Conservation (phyloP, 345 rosid species). For the Bruguiera parviflora region DNA sequence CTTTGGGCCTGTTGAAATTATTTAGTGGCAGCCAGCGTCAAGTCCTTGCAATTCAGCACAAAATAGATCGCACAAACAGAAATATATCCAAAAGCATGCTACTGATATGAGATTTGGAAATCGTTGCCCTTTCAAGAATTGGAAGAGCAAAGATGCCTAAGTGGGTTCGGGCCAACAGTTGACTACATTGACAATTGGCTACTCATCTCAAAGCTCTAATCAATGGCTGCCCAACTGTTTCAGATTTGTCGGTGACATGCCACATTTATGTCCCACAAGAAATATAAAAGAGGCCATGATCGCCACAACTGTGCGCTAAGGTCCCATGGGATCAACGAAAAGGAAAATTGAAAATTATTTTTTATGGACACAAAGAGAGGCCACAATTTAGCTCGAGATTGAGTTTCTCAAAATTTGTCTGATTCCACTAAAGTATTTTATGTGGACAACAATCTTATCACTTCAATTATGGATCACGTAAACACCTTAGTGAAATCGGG, state of each 20-base stretch:
- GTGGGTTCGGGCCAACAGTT: neutral
- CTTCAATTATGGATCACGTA: too few species aligned
- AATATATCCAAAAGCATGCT: neutral
- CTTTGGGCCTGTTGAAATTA: neutral
- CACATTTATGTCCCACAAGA: conserved; percentile 24
- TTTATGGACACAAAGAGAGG: too few species aligned
- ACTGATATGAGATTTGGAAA: neutral
- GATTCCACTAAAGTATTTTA: too few species aligned
- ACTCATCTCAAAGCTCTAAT: neutral
- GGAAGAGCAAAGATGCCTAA: neutral
- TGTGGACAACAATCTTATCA: too few species aligned
- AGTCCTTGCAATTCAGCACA: neutral
- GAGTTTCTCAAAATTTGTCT: too few species aligned
- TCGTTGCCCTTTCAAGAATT: conserved; percentile 14
- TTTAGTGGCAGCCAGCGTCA: too few species aligned
- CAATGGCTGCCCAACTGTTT: neutral
- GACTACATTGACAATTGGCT: neutral
- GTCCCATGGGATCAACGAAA: neutral
- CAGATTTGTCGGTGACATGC: conserved; percentile 20
- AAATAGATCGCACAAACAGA: neutral
- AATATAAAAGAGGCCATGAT: neutral
- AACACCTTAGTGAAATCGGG: too few species aligned
- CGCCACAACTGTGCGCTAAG: neutral
- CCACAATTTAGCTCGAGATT: too few species aligned
- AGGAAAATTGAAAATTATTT: too few species aligned